A percentile compares a stretch with the other conserved stretches of the same genome.
These are phyloP conservation scores for Phytopythium montanum DNA, from an alignment of 352 stramenopile genomes.

Conservation along the genomic window DNA sequence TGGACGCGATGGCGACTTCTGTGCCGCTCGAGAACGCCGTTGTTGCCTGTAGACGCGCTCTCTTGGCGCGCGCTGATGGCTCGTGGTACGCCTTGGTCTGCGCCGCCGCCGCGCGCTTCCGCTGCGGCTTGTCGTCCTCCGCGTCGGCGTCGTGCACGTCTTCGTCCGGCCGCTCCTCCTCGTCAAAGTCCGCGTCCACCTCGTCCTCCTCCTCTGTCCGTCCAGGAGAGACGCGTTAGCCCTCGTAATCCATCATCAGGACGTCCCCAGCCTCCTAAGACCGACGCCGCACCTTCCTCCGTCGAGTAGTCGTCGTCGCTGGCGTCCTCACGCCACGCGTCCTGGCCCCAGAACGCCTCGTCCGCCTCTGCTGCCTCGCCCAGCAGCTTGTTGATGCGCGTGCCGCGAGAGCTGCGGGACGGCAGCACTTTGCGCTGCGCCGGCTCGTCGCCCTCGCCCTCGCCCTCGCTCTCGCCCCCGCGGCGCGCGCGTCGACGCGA, in stretches of 20 bases:
- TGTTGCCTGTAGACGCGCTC: slow-evolving; percentile 13
- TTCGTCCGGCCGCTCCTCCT: slow-evolving; percentile 76
- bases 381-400: slow-evolving; percentile 80
- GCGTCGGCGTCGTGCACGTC: slow-evolving; percentile 68
- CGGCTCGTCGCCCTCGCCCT: slow-evolving; percentile 4
- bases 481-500: background rate
- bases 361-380: slow-evolving; percentile 87
- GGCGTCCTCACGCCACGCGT: slow-evolving; percentile 79
- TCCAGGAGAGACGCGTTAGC: background rate
- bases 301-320: slow-evolving; percentile 87
- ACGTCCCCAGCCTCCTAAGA: background rate
- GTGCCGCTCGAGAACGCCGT: slow-evolving; percentile 6
- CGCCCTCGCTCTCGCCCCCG: slow-evolving; percentile 5
- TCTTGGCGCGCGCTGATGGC: slow-evolving; percentile 7
- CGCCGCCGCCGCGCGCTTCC: slow-evolving; percentile 21
- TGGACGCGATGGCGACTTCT: slow-evolving; percentile 15
- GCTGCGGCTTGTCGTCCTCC: slow-evolving; percentile 28
- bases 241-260: background rate
- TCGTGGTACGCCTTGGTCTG: slow-evolving; percentile 27
- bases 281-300: slow-evolving; percentile 58
- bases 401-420: slow-evolving; percentile 57
- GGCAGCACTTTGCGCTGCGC: slow-evolving; percentile 42
- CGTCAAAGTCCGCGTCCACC: slow-evolving; percentile 88
- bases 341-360: slow-evolving; percentile 85
- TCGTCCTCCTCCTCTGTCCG: slow-evolving; percentile 82